Conservation (phyloP, 2,329 filamentous ascomycete species). For the Pestalotiopsis fici region DNA sequence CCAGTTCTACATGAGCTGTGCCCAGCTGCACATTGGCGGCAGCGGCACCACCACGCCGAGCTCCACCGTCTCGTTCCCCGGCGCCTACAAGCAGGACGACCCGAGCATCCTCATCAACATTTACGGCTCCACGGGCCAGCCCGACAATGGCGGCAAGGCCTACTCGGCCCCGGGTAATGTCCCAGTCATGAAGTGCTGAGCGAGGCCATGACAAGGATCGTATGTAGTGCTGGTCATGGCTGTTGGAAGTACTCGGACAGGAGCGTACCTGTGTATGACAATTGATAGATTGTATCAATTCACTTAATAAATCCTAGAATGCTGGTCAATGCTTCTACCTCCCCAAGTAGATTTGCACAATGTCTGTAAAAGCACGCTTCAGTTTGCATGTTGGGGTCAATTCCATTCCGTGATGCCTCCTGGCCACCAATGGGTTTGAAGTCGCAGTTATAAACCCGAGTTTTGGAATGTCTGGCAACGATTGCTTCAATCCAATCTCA, state of each 20-base stretch:
- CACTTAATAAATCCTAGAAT: not conserved
- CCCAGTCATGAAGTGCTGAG: conserved; percentile 26
- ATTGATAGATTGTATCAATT: no score
- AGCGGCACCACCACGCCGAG: conserved; percentile 34
- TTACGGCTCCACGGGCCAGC: conserved; percentile 40
- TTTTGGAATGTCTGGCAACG: no score
- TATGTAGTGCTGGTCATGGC: not conserved
- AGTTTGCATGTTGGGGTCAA: not conserved
- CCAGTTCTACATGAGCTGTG: conserved; percentile 46
- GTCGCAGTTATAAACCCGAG: no score
- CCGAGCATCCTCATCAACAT: conserved; percentile 49
- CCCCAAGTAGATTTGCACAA: not conserved
- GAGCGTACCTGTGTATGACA: not conserved
- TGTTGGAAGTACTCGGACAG: not conserved
- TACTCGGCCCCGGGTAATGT: conserved; percentile 39
- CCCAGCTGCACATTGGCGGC: conserved; percentile 41
- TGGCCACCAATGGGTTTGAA: no score
- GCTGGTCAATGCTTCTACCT: no score
- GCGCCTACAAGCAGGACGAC: conserved; percentile 43
- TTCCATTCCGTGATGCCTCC: not conserved
- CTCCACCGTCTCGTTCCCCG: conserved; percentile 44
- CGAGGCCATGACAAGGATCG: not conserved
- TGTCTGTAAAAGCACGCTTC: not conserved
- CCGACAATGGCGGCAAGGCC: conserved; percentile 41
- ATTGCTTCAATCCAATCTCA: no score